Percentiles rank a stretch among this genome's conserved stretches.
phyloP scores from a whole-genome alignment of 1,284 basidiomycete species.

The Papiliotrema nemorosa region DNA sequence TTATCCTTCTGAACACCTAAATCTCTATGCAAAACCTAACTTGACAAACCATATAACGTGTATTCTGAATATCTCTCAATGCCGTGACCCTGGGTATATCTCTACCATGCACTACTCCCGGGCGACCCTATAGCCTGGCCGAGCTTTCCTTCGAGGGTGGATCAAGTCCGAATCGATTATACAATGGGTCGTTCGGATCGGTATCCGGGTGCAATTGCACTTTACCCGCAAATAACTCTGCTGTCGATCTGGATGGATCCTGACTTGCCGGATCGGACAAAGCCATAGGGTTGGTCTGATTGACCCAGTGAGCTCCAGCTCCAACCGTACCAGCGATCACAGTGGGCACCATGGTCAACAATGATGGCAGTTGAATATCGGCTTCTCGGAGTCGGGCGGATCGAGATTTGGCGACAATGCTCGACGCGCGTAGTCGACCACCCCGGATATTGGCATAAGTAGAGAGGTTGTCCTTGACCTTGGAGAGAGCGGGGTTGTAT shows the following conservation, averaged over 20 bases:
- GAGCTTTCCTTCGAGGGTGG: slow-evolving; percentile 1
- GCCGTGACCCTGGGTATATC: too few relatives aligned
- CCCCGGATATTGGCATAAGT: slow-evolving; percentile 79
- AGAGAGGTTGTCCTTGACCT: slow-evolving; percentile 78
- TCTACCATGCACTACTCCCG: too few relatives aligned
- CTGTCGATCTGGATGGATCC: slow-evolving; percentile 36
- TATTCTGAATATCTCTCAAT: too few relatives aligned
- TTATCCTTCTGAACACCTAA: too few relatives aligned
- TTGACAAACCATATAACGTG: too few relatives aligned
- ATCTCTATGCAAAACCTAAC: too few relatives aligned
- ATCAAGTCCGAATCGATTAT: not conserved
- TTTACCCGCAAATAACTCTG: slow-evolving; percentile 58
- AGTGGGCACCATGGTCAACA: slow-evolving; percentile 85
- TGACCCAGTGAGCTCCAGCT: slow-evolving; percentile 56
- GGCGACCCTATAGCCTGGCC: too few relatives aligned
- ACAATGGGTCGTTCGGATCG: slow-evolving; percentile 48
- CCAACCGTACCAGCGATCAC: slow-evolving; percentile 80
- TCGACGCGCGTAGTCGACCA: slow-evolving; percentile 65
- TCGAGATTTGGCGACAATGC: slow-evolving; percentile 74
- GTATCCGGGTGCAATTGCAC: slow-evolving; percentile 85
- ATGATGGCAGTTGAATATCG: slow-evolving; percentile 54
- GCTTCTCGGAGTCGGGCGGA: slow-evolving; percentile 57
- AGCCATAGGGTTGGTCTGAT: slow-evolving; percentile 17
- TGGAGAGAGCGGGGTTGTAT: slow-evolving; percentile 51
- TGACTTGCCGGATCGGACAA: slow-evolving; percentile 36